Evolutionary conservation across 768 basidiomycete genomes (phyloP).

Genomic region (Phylloporus arenicola): DNA sequence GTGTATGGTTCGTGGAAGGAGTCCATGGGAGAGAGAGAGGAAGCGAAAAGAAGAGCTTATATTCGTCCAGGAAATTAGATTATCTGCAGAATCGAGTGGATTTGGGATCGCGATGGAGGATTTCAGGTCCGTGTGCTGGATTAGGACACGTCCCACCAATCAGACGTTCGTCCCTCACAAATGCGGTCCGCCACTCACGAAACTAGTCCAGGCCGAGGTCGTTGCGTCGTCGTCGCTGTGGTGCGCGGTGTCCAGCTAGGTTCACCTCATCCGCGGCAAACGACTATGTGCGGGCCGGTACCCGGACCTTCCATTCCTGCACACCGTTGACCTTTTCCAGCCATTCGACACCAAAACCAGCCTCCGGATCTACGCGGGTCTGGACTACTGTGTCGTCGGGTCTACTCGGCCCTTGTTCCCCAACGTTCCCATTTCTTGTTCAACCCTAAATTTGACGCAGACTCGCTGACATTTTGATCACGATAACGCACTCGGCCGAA

Average conservation of each 20-base stretch:
- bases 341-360: slow-evolving; percentile 9
- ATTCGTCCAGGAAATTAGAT: slow-evolving; percentile 19
- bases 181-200: neutral
- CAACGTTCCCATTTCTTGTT: slow-evolving; percentile 6
- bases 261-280: neutral
- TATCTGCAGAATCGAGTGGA: slow-evolving; percentile 25
- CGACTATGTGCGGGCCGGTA: slow-evolving; percentile 19
- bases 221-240: neutral
- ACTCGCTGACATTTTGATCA: no score
- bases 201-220: no score
- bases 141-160: slow-evolving; percentile 16
- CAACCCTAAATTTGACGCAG: neutral
- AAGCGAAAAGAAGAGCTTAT: slow-evolving; percentile 11
- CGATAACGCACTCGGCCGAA: no score
- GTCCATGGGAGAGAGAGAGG: slow-evolving; percentile 43
- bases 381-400: slow-evolving; percentile 5
- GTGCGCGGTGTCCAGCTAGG: neutral
- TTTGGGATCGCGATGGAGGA: slow-evolving; percentile 17
- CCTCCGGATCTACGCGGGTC: neutral
- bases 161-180: neutral
- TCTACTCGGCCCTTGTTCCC: slow-evolving; percentile 1
- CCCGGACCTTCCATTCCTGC: slow-evolving; percentile 15
- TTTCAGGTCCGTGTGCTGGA: slow-evolving; percentile 23
- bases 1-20: slow-evolving; percentile 70
- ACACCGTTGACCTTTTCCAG: slow-evolving; percentile 3